Percentiles rank a stretch among this genome's conserved stretches.
Conservation (phyloP, 2,329 filamentous ascomycete species). For the Xylaria sp. region DNA sequence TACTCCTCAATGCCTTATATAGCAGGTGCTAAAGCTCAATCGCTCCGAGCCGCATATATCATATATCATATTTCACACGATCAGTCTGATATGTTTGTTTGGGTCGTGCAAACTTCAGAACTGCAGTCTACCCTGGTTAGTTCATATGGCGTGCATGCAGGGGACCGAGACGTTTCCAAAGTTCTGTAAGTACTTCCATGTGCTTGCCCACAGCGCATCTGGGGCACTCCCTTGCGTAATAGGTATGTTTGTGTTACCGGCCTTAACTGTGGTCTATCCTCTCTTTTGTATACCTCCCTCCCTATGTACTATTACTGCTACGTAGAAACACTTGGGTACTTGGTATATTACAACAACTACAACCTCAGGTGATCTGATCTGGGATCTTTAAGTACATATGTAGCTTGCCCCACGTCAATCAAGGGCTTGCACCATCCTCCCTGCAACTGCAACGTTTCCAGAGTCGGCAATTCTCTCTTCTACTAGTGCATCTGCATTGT, state of each 20-base stretch:
- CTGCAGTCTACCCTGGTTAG: neutral
- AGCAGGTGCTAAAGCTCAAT: neutral
- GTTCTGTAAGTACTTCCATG: neutral
- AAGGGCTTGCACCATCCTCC: constrained; percentile 31
- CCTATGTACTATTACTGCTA: too few species aligned
- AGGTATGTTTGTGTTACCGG: neutral
- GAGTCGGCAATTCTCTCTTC: constrained; percentile 45
- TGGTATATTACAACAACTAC: neutral
- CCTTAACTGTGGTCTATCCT: neutral
- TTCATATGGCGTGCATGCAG: neutral
- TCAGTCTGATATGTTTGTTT: neutral
- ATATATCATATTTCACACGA: neutral
- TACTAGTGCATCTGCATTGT: constrained; percentile 1
- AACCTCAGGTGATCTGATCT: constrained; percentile 22
- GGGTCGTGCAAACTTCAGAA: neutral
- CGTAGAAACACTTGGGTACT: neutral
- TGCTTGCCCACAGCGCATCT: neutral
- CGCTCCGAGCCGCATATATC: neutral
- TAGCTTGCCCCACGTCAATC: constrained; percentile 24
- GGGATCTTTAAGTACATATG: neutral
- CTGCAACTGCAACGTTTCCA: constrained; percentile 47
- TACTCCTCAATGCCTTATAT: too few species aligned
- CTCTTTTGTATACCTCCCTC: too few species aligned
- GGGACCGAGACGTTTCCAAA: neutral
- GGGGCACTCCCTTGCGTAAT: neutral